phyloP scores from a whole-genome alignment of 2,329 filamentous ascomycete species.

The Fulvia fulva region DNA sequence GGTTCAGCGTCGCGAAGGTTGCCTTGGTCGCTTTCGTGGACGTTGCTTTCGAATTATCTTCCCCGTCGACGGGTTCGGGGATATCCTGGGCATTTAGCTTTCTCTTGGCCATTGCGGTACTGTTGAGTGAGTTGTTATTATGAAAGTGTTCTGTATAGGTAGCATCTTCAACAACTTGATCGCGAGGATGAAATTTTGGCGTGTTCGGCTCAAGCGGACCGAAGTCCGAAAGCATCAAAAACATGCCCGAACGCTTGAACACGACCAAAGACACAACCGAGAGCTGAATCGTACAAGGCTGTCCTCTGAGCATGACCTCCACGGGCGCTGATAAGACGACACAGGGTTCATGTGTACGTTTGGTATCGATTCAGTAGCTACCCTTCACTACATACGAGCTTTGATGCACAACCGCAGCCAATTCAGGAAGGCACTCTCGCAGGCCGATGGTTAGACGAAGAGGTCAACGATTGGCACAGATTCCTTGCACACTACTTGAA shows the following conservation, averaged over 20 bases:
- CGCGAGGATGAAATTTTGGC: neutral
- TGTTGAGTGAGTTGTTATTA: slow-evolving; percentile 3
- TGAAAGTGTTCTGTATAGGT: neutral
- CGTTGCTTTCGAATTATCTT: slow-evolving; percentile 2
- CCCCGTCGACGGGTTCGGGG: slow-evolving; percentile 33
- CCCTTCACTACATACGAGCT: no score
- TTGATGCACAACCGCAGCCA: no score
- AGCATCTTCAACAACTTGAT: neutral
- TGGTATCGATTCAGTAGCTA: no score
- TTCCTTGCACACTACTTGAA: neutral
- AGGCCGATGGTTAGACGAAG: neutral
- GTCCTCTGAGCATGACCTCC: no score
- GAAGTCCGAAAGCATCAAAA: no score
- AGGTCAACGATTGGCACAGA: neutral
- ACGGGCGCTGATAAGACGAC: no score
- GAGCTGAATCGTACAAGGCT: no score
- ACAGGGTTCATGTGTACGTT: no score
- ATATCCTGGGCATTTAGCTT: slow-evolving; percentile 49
- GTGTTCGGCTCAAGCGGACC: neutral
- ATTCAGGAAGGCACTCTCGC: neutral
- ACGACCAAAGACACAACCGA: no score
- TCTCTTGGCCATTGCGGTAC: slow-evolving; percentile 39
- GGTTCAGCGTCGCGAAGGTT: slow-evolving; percentile 70
- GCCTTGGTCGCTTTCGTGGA: slow-evolving; percentile 25
- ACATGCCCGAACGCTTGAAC: no score